Conservation (phyloP, 768 basidiomycete species). For the Lactarius psammicola region DNA sequence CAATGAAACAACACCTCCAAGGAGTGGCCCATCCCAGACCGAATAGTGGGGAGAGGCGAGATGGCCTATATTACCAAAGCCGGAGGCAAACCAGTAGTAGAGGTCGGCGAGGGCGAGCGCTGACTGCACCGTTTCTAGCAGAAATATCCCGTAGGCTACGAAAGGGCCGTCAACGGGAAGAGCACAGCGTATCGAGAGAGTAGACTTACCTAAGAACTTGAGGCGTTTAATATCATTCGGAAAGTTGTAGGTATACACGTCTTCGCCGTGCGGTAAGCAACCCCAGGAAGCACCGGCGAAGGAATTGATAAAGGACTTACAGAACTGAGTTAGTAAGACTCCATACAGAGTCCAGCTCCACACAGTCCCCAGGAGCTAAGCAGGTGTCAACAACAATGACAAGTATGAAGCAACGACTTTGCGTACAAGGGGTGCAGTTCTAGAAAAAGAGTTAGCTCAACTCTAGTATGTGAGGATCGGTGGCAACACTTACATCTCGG, state of each 20-base stretch:
- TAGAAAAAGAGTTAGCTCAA: neutral
- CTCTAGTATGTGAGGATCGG: neutral
- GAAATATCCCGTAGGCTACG: constrained; percentile 13
- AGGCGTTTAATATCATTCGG: constrained; percentile 1
- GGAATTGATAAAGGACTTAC: neutral
- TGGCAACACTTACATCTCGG: constrained; percentile 6
- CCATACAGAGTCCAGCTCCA: constrained; percentile 23
- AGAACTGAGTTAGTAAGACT: constrained; percentile 11
- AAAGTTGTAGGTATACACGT: constrained; percentile 22
- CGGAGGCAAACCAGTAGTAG: constrained; percentile 13
- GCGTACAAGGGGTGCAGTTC: constrained; percentile 17
- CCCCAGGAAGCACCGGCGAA: neutral
- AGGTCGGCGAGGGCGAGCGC: constrained; percentile 10
- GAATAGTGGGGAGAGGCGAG: neutral
- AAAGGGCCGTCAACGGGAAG: neutral
- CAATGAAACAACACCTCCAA: neutral
- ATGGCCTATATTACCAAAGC: constrained; percentile 24
- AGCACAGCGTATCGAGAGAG: neutral
- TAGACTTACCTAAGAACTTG: constrained; percentile 7
- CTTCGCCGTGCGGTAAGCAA: constrained; percentile 1
- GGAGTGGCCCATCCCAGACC: neutral
- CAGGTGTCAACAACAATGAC: neutral
- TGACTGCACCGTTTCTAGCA: constrained; percentile 15
- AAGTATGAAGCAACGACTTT: neutral
- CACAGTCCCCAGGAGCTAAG: constrained; percentile 14